These are phyloP conservation scores for Corymbia maculata DNA, from an alignment of 345 rosid genomes.

Conservation along the genomic window DNA sequence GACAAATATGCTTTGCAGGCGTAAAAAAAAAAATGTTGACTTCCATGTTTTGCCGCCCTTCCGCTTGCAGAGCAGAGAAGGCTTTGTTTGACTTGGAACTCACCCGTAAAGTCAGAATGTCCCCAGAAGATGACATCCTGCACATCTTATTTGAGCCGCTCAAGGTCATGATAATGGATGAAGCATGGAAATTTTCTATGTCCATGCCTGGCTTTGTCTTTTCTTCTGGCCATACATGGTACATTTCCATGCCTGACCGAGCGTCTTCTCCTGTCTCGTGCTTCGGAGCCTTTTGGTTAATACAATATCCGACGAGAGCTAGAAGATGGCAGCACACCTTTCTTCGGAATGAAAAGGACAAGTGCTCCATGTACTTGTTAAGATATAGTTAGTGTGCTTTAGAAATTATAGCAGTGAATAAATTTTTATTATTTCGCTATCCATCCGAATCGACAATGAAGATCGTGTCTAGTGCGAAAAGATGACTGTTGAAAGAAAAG, in stretches of 20 bases:
- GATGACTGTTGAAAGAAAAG: neutral
- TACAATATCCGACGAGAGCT: neutral
- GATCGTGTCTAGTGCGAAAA: neutral
- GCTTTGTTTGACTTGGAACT: neutral
- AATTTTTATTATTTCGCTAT: neutral
- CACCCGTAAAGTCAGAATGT: neutral
- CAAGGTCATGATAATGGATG: neutral
- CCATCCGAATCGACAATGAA: neutral
- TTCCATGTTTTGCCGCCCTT: neutral
- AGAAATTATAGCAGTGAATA: neutral
- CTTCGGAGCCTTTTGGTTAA: neutral
- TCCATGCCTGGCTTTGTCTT: neutral
- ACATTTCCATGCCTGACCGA: neutral
- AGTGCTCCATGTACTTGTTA: neutral
- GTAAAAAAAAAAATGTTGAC: neutral
- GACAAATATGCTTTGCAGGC: neutral
- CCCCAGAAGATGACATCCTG: neutral
- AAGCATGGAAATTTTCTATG: neutral
- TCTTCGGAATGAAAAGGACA: neutral
- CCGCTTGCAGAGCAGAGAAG: neutral
- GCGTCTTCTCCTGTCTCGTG: neutral
- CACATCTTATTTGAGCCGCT: neutral
- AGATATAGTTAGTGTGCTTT: neutral
- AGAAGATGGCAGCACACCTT: neutral
- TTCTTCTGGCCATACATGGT: neutral